Percentiles rank a stretch among this genome's conserved stretches.
Evolutionary conservation across 768 basidiomycete species (phyloP).

Genomic region (Suillus sp.): DNA sequence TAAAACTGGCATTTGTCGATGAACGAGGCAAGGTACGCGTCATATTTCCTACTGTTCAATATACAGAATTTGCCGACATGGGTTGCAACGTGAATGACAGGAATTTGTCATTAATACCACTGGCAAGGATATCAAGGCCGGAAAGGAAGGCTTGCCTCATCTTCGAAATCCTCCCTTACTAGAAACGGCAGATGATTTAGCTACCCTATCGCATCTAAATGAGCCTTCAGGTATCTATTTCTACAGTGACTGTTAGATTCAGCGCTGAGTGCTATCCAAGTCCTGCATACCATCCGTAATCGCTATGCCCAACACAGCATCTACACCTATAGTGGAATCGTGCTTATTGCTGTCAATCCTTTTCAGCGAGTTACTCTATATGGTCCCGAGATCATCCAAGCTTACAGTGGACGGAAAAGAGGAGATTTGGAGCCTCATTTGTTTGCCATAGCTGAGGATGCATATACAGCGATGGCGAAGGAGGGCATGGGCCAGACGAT

Average conservation of each 20-base stretch:
- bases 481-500: conserved; percentile 97
- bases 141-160: conserved; percentile 82
- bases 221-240: conserved; percentile 83
- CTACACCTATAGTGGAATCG: conserved; percentile 98
- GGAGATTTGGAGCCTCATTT: conserved; percentile 97
- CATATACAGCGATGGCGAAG: conserved; percentile 95
- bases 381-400: conserved; percentile 95
- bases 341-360: conserved; percentile 98
- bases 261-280: conserved; percentile 41
- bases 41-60: conserved; percentile 15
- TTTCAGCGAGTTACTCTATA: conserved; percentile 98
- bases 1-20: conserved; percentile 85
- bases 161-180: conserved; percentile 94
- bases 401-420: conserved; percentile 88
- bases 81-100: conserved; percentile 39
- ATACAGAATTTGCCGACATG: conserved; percentile 7
- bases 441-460: conserved; percentile 99
- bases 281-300: conserved; percentile 95
- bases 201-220: conserved; percentile 96
- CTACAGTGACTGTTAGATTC: neutral
- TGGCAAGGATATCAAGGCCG: conserved; percentile 76
- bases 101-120: conserved; percentile 81
- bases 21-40: conserved; percentile 84
- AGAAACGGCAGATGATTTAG: conserved; percentile 97
- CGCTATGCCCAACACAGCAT: conserved; percentile 97